A percentile compares a stretch with the other conserved stretches of the same genome.
phyloP scores from a whole-genome alignment of 2,329 filamentous ascomycete species.

The Talaromyces sp. region DNA sequence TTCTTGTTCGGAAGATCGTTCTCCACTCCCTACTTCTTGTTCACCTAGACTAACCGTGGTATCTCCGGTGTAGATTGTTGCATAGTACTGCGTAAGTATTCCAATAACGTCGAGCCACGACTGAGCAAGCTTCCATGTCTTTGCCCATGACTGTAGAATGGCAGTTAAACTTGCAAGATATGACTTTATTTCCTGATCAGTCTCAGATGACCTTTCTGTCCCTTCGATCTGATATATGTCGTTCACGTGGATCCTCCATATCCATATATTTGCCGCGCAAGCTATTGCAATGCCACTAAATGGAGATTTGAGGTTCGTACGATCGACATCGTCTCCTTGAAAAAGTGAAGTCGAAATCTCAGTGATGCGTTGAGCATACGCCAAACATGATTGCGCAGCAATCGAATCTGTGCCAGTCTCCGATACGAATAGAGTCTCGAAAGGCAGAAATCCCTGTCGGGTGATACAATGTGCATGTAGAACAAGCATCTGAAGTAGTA shows the following conservation, averaged over 20 bases:
- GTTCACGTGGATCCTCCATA: background rate
- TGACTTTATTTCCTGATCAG: constrained; percentile 3
- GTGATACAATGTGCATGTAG: constrained; percentile 4
- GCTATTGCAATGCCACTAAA: constrained; percentile 7
- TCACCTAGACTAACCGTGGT: background rate
- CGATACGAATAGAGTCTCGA: background rate
- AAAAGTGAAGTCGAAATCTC: constrained; percentile 5
- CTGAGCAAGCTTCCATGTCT: constrained; percentile 4
- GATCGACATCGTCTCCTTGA: constrained; percentile 3
- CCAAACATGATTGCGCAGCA: background rate
- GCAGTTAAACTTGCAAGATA: background rate
- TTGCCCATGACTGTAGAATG: constrained; percentile 4
- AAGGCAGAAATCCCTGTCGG: constrained; percentile 1
- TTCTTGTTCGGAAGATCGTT: background rate
- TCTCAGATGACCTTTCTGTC: background rate
- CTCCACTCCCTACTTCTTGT: background rate
- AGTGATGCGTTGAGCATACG: constrained; percentile 1
- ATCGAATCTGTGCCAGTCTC: background rate
- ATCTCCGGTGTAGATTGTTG: constrained; percentile 1
- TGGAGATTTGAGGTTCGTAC: background rate
- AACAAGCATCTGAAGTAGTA: constrained; percentile 1
- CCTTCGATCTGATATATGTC: constrained; percentile 3
- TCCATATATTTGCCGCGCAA: constrained; percentile 11
- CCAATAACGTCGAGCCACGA: constrained; percentile 1
- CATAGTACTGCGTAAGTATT: constrained; percentile 1